Evolutionary conservation across 2,329 filamentous ascomycete species (phyloP), one percentile per base, ranked within the genome.

Genomic region (Colletotrichum horii): DNA sequence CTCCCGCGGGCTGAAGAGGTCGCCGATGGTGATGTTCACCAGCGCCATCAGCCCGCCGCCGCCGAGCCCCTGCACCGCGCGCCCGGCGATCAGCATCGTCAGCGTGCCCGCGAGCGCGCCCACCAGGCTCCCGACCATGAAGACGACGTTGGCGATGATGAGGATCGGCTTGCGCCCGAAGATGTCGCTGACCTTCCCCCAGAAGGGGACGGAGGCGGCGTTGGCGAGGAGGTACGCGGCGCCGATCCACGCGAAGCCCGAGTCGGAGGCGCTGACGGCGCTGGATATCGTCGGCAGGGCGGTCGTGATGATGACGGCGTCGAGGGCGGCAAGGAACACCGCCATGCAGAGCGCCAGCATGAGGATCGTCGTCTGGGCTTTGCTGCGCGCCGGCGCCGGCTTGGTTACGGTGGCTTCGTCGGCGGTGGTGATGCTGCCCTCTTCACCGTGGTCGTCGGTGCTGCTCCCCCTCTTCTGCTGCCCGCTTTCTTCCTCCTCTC

Each of bases 161-260:
- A 92, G 82, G 32, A 91, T 83, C 7, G 88, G 88, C 79, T 91
- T 91, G 62, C 90, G 88, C 28, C 90, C 90, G 83, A 89, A 92
- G 70, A 92, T 89, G 77, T 92, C 90, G 56, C 88, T 88, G 62
- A 91, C 80, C 79, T 91, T 90, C 71, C 93, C 93, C 94, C 94
- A 96, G 66, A 93, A 91, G 1, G 94, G 93, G 0, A 91, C 91
- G 2, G 90, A 89, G 82, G 88, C 90, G 2, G 93, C 92, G 80
- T 92, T 93, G 71, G 92, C 93, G 14, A 96, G 90, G 8, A 95
- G 87, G 80, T 94, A 96, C 4, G 94, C 91, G 48, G 90, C 92
- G 16, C 94, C 94, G 76, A 96, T 93, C 95, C 94, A 96, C 67
- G 93, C 90, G 83, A 96, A 96, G 28, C 94, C 94, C 19, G 90